Evolutionary conservation across 805 yeast species (phyloP), one percentile per base, ranked within the genome.

Genomic region (Zygoascus biomembranicola): DNA sequence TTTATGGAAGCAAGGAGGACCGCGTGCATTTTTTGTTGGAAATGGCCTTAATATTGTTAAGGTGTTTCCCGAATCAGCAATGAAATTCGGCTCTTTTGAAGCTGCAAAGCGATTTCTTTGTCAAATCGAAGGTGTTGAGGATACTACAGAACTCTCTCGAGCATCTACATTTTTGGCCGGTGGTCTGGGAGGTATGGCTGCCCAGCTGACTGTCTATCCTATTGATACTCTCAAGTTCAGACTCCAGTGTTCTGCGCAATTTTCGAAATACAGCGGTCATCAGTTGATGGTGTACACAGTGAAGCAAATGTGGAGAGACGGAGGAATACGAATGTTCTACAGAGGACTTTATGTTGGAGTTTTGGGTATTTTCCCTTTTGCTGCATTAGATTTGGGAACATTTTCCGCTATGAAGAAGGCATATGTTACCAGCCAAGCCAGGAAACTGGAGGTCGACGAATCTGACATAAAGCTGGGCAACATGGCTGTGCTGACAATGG

Each of bases 11-110:
- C 94, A 87, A 69, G 97, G 97, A 28, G 99, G 99, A 0, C 52
- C 90, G 3, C 77, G 78, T 53, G 84, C 94, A 0, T 94, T 94
- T 65, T 94, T 94, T 67, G 96, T 90, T 14, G 99, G 97, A 42
- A 92, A 92, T 70, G 98, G 97, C 0, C 73, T 92, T 47, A 94
- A 94, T 66, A 88, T 87, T n/a, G 63, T 90, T 52, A 92, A 92
- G 66, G 97, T 92, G 19, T 88, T 94, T 65, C 99, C 99, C 0
- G 99, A 92, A 67, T 85, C 95, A 39, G 97, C 98, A 1, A 92
- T 92, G 80, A 94, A 94, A 66, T 92, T 94, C 69, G 98, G 99
- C 2, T 82, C 96, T 3, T 92, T 94, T 67, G 99, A 92, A 67
- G 78, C 89, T 5, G 84, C 90, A 0, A 94, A 94, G 63, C 75